Conservation (phyloP, 495 filamentous ascomycete species). For the Thermothielavioides terrestris region DNA sequence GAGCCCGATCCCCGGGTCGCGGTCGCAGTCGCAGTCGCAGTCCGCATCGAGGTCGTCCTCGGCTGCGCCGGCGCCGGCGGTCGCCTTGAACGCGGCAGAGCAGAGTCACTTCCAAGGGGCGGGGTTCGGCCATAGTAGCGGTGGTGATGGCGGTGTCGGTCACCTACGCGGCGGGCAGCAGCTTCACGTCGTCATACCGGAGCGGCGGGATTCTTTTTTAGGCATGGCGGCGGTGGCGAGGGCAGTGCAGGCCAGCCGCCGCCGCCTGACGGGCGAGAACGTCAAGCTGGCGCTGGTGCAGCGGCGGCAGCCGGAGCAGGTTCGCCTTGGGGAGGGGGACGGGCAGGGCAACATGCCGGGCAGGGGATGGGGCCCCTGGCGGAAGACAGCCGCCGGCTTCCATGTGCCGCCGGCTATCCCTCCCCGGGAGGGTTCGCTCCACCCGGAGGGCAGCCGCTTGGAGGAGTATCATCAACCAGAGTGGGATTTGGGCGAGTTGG, state of each 20-base stretch:
- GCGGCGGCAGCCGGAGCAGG: not conserved
- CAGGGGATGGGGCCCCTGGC: constrained; percentile 29
- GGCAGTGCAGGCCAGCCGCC: not conserved
- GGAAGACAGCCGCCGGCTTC: constrained; percentile 4
- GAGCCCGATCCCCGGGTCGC: constrained; percentile 39
- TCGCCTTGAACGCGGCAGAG: no score
- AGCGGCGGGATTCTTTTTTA: constrained; percentile 28
- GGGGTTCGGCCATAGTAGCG: not conserved
- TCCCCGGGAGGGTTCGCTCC: constrained; percentile 2
- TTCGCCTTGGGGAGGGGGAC: not conserved
- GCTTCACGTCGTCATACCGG: not conserved
- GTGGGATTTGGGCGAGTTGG: not conserved
- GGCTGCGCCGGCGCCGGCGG: no score
- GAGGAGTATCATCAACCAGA: not conserved
- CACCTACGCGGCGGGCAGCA: not conserved
- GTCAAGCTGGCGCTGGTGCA: not conserved
- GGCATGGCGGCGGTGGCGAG: constrained; percentile 15
- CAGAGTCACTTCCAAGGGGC: no score
- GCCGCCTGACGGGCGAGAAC: not conserved
- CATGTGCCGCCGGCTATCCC: constrained; percentile 11
- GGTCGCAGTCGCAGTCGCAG: constrained; percentile 4
- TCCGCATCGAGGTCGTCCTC: not conserved
- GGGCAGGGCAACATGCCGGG: constrained; percentile 8
- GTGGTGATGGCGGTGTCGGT: not conserved
- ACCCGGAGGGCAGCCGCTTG: not conserved